A percentile compares a stretch with the other conserved stretches of the same genome.
Conservation (phyloP, 495 filamentous ascomycete genomes). For the Penicillium canariense region DNA sequence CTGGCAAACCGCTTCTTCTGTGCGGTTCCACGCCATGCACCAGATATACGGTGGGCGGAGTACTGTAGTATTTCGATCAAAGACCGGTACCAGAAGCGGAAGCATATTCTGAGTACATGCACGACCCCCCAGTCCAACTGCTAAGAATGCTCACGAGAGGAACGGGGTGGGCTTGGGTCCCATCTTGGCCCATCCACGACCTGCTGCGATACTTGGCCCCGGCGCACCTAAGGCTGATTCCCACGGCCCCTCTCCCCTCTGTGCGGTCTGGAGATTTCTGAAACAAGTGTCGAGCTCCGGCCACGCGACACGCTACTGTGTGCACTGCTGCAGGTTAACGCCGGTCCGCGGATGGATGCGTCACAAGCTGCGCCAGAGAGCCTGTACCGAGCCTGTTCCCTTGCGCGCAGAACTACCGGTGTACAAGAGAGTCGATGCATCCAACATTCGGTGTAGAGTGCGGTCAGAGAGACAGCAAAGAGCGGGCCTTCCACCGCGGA, state of each 20-base stretch:
- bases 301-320: slow-evolving; percentile 27
- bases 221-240: too few relatives aligned
- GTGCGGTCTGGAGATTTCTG: slow-evolving; percentile 11
- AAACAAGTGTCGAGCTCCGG: slow-evolving; percentile 23
- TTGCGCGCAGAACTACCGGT: background rate
- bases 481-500: too few relatives aligned
- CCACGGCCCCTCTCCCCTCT: background rate
- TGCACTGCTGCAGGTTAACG: slow-evolving; percentile 18
- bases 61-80: too few relatives aligned
- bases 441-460: background rate
- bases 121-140: background rate
- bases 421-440: background rate
- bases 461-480: background rate
- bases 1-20: background rate
- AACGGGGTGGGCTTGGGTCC: background rate
- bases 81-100: background rate
- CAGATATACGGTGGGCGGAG: background rate
- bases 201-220: slow-evolving; percentile 17
- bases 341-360: slow-evolving; percentile 18
- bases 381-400: background rate
- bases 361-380: slow-evolving; percentile 16
- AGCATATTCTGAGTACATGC: background rate
- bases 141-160: background rate
- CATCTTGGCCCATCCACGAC: background rate
- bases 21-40: background rate